Conservation (phyloP, 345 rosid genomes). For the Acer yangbiense region DNA sequence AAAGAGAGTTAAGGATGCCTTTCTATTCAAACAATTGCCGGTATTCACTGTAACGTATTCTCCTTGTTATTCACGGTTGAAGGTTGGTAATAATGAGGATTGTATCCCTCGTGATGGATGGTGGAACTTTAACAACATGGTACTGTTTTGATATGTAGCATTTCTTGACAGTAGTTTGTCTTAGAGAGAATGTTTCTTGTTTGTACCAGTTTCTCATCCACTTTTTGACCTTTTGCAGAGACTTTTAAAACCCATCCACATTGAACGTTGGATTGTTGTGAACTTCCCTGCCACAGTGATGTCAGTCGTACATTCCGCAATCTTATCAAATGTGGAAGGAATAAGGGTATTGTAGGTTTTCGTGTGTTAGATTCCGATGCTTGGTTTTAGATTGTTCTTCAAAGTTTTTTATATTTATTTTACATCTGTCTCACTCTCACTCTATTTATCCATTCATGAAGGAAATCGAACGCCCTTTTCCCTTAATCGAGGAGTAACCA, state of each 20-base stretch:
- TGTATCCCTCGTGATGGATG: conserved; percentile 72
- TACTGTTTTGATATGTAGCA: conserved; percentile 25
- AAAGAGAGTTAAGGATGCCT: neutral
- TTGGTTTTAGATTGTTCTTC: too few relatives aligned
- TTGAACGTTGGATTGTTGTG: too few relatives aligned
- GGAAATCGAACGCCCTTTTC: conserved; percentile 72
- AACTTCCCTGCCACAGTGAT: too few relatives aligned
- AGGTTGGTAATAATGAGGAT: conserved; percentile 64
- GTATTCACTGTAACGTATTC: neutral
- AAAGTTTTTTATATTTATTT: neutral
- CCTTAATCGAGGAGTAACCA: conserved; percentile 74
- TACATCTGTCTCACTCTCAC: neutral
- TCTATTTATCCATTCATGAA: conserved; percentile 25
- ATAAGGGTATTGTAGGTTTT: too few relatives aligned
- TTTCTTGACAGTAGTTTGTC: too few relatives aligned
- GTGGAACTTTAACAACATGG: conserved; percentile 93
- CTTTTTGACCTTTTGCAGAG: too few relatives aligned
- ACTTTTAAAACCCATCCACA: too few relatives aligned
- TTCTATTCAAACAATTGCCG: neutral
- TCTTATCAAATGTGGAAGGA: too few relatives aligned
- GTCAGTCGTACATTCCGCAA: too few relatives aligned
- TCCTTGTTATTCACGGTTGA: conserved; percentile 61
- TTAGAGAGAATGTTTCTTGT: neutral
- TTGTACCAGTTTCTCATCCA: too few relatives aligned
- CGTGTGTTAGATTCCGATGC: too few relatives aligned